Percentiles rank a stretch among this genome's conserved stretches.
Evolutionary conservation across 2,329 filamentous ascomycete species (phyloP).

Genomic region (Knufia petricola): DNA sequence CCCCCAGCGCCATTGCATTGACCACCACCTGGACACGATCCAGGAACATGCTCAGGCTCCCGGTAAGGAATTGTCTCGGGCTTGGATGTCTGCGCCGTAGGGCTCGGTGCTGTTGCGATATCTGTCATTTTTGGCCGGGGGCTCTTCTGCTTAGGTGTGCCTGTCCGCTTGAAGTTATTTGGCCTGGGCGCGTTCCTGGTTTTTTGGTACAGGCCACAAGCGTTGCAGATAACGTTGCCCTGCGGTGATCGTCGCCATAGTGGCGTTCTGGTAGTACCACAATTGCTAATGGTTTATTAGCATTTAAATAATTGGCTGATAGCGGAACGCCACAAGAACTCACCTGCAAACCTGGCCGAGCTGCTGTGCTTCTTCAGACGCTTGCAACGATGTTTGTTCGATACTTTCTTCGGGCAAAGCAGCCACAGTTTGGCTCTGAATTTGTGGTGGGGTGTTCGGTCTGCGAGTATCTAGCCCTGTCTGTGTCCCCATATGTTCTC

Average conservation of each 20-base stretch:
- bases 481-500: slow-evolving; percentile 25
- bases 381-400: not conserved
- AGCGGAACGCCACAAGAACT: slow-evolving; percentile 1
- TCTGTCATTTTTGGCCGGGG: slow-evolving; percentile 12
- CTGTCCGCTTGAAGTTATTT: slow-evolving; percentile 71
- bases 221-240: slow-evolving; percentile 94
- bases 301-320: not conserved
- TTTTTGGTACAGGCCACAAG: slow-evolving; percentile 89
- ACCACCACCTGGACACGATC: slow-evolving; percentile 92
- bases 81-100: slow-evolving; percentile 26
- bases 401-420: slow-evolving; percentile 10
- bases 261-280: slow-evolving; percentile 84
- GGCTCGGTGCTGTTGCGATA: slow-evolving; percentile 20
- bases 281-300: slow-evolving; percentile 58
- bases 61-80: slow-evolving; percentile 17
- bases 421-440: not conserved
- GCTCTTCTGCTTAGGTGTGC: slow-evolving; percentile 24
- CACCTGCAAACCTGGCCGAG: slow-evolving; percentile 24
- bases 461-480: slow-evolving; percentile 10
- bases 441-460: slow-evolving; percentile 6
- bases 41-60: slow-evolving; percentile 41
- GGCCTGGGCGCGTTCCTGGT: slow-evolving; percentile 85
- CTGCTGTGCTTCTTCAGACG: slow-evolving; percentile 12
- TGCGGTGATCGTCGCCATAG: slow-evolving; percentile 89
- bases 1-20: slow-evolving; percentile 94